Evolutionary conservation across 2,329 filamentous ascomycete genomes (phyloP).

Genomic region (Colletotrichum plurivorum): DNA sequence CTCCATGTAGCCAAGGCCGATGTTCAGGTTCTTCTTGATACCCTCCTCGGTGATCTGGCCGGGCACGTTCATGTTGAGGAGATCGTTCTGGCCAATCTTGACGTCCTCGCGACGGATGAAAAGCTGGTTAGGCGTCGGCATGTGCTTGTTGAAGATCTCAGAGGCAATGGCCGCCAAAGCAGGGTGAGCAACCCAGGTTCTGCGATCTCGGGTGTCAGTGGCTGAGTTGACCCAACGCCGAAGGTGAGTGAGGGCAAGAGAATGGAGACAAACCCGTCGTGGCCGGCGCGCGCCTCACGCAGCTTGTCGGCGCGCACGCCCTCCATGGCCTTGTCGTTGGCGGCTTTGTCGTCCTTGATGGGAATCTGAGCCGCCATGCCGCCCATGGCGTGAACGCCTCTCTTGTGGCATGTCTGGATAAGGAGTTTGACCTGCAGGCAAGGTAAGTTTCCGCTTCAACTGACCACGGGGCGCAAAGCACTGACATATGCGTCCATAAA

Average conservation of each 20-base stretch:
- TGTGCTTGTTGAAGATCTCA: slow-evolving; percentile 97
- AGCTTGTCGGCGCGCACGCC: slow-evolving; percentile 95
- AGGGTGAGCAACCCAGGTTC: slow-evolving; percentile 96
- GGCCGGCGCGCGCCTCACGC: slow-evolving; percentile 92
- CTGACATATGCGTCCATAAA: slow-evolving; percentile 94
- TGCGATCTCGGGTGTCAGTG: slow-evolving; percentile 56
- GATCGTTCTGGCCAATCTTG: slow-evolving; percentile 85
- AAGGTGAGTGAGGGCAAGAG: neutral
- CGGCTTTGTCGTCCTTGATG: slow-evolving; percentile 92
- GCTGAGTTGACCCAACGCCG: neutral
- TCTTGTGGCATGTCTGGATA: slow-evolving; percentile 97
- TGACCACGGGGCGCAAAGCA: slow-evolving; percentile 16
- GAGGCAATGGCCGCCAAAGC: slow-evolving; percentile 89
- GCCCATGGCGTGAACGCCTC: slow-evolving; percentile 98
- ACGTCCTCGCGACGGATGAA: slow-evolving; percentile 90
- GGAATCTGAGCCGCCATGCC: slow-evolving; percentile 99
- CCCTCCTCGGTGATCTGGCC: slow-evolving; percentile 93
- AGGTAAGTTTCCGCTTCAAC: slow-evolving; percentile 11
- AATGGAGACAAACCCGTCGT: slow-evolving; percentile 73
- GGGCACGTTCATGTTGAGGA: slow-evolving; percentile 98
- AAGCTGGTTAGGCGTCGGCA: slow-evolving; percentile 98
- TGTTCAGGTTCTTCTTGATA: slow-evolving; percentile 97
- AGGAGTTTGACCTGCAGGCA: slow-evolving; percentile 79
- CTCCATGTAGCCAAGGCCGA: slow-evolving; percentile 98
- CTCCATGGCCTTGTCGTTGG: slow-evolving; percentile 96